These are phyloP conservation scores for Microbotryomycetes sp. DNA, from an alignment of 1,284 basidiomycete genomes.

Conservation along the genomic window DNA sequence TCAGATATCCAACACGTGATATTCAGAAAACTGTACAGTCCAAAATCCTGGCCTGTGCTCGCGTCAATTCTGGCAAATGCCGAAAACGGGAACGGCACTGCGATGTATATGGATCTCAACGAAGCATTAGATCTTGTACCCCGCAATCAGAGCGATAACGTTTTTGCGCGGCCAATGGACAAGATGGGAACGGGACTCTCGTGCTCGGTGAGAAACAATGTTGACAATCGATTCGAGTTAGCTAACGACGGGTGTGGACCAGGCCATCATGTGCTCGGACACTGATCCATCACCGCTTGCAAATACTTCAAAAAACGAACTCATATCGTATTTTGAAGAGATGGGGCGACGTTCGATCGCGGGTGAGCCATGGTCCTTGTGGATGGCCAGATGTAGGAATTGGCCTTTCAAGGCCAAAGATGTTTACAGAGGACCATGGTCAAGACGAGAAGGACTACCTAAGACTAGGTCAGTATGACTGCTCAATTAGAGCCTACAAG, in stretches of 20 bases:
- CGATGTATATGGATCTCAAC: neutral
- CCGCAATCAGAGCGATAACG: neutral
- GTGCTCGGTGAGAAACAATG: neutral
- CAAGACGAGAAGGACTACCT: slow-evolving; percentile 14
- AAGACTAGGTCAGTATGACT: slow-evolving; percentile 20
- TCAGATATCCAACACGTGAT: slow-evolving; percentile 2
- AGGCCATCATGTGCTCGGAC: slow-evolving; percentile 1
- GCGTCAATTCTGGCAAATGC: neutral
- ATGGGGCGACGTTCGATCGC: slow-evolving; percentile 10
- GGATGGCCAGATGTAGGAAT: slow-evolving; percentile 7
- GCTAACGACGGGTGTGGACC: neutral
- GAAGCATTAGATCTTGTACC: neutral
- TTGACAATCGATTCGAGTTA: neutral
- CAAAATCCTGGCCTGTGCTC: neutral
- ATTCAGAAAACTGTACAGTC: slow-evolving; percentile 5
- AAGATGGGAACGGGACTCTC: neutral
- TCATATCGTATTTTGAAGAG: slow-evolving; percentile 2
- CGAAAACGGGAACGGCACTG: slow-evolving; percentile 1
- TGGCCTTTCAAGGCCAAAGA: slow-evolving; percentile 17
- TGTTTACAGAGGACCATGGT: slow-evolving; percentile 25
- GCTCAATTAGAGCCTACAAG: neutral
- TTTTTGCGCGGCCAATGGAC: neutral
- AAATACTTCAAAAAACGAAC: neutral
- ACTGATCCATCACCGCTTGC: neutral
- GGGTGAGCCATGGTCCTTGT: slow-evolving; percentile 18